Conservation (phyloP, 768 basidiomycete genomes). For the Tephrocybe sp. region DNA sequence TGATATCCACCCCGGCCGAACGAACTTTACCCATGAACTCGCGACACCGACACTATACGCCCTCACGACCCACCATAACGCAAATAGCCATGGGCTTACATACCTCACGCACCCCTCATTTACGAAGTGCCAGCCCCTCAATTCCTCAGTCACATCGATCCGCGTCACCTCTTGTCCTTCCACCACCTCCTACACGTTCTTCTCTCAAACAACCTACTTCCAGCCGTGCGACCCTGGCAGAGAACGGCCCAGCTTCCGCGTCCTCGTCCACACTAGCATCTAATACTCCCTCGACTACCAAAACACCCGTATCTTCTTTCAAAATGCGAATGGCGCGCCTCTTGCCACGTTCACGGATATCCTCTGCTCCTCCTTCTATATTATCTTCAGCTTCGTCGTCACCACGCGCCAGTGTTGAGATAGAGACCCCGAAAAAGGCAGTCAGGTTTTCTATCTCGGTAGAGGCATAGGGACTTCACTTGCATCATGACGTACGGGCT, state of each 20-base stretch:
- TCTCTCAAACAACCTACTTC: slow-evolving; percentile 58
- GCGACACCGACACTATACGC: slow-evolving; percentile 37
- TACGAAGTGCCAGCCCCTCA: slow-evolving; percentile 38
- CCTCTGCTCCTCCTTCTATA: slow-evolving; percentile 36
- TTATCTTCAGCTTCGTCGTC: slow-evolving; percentile 32
- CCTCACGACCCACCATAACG: slow-evolving; percentile 59
- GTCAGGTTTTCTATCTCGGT: slow-evolving; percentile 51
- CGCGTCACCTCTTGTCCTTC: slow-evolving; percentile 32
- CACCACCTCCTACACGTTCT: slow-evolving; percentile 60
- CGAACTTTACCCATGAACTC: slow-evolving; percentile 26
- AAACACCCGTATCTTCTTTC: slow-evolving; percentile 17
- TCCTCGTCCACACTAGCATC: slow-evolving; percentile 51
- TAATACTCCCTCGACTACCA: slow-evolving; percentile 26
- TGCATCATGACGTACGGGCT: neutral
- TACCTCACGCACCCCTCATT: slow-evolving; percentile 71
- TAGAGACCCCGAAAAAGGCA: slow-evolving; percentile 47
- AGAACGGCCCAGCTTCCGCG: slow-evolving; percentile 40
- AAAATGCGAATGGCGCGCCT: slow-evolving; percentile 54
- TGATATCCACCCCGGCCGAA: slow-evolving; percentile 44
- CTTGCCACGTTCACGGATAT: slow-evolving; percentile 40
- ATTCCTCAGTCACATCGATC: slow-evolving; percentile 30
- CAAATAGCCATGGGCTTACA: slow-evolving; percentile 84
- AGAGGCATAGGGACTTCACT: slow-evolving; percentile 6
- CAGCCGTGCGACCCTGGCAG: slow-evolving; percentile 32
- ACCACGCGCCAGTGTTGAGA: slow-evolving; percentile 36